Evolutionary conservation across 2,329 filamentous ascomycete genomes (phyloP), one percentile per base, ranked within the genome.

Genomic region (Colletotrichum lini): DNA sequence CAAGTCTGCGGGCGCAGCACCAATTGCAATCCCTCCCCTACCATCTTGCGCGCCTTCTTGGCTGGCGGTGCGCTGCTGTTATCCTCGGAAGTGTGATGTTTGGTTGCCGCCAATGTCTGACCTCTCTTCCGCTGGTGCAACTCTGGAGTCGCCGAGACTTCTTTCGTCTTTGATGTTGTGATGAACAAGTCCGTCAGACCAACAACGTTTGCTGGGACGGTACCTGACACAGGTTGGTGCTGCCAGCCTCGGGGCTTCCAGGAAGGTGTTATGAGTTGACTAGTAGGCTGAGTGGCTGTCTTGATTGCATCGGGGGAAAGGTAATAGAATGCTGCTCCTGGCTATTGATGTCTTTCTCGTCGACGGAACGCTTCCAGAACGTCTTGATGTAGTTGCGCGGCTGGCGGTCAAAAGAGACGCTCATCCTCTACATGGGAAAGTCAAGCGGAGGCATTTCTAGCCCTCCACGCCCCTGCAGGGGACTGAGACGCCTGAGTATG

Each of bases 361-460:
- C n/a, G 18, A 71, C 53, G 26, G 23, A 12, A 15, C 30, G 52
- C 10, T 26, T 58, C n/a, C 45, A 58, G 52, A 72, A 59, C 21
- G 59, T 49, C 21, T 53, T 56, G 23, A 35, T 21, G 8, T 53
- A 35, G 3, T 53, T 54, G 2, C 30, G 38, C 10, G 45, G 58
- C 15, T 49, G 44, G 9, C 69, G 65, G 23, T 72, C 57, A 53
- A 72, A 61, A 21, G 35, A 26, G 18, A 66, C 61, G 8, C 67
- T 63, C 35, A 81, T 72, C 23, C 80, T 75, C 81, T 80, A 83
- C 21, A 82, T 76, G 50, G 82, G 73, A 59, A 83, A 84, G 69
- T 83, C 79, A 65, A 77, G 81, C 0, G 81, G 79, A 9, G 81
- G 77, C 82, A 84, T 84, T 0, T 44, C 30, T 2, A 84, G 73